Base-by-base conservation (phyloP, 495 filamentous ascomycete species). In the Aspergillus panamensis region DNA sequence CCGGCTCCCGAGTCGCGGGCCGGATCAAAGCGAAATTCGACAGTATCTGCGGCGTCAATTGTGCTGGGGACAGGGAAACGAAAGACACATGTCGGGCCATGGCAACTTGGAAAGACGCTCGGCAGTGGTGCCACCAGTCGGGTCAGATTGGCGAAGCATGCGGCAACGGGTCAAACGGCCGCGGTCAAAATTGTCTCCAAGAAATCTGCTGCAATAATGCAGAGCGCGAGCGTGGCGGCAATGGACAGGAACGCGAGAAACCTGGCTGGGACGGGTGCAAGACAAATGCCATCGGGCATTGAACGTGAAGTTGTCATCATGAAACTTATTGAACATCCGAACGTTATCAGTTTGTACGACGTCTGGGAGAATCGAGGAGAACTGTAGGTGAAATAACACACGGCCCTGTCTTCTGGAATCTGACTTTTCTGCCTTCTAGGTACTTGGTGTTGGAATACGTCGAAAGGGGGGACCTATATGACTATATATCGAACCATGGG, bases 401-500 rank as follows among this genome's bases (percentile, higher is more conserved):
- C 20, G 17, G 21, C 6, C 25, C 12, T 45, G n/a, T 19, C 21
- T 32, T 8, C 19, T 53, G 16, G 29, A 35, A 13, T 16, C 53
- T 62, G 6, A 62, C 52, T 2, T 25, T 45, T 10, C 35, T 29
- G 8, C 10, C 12, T 30, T 25, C 12, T 29, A 97, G 93, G 37
- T 98, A 96, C 69, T 81, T 99, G n/a, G 88, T 97, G 3, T 82
- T 97, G n/a, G 94, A 99, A 67, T 96, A 91, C 58, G 86, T 96
- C 35, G 84, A 95, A 66, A 87, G 90, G 44, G 93, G 93, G 21
- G 94, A 99, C 63, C 80, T 99, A 14, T 96, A 96, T 62, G 78
- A 87, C 14, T 90, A 92, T 63, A 86, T 97, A 51, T 83, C 82
- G 13, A 73, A 79, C 16, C 73, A 82, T 44, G 87, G 87, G 25